Conservation (phyloP, 1,139 yeast genomes). For the Pichia sp. region DNA sequence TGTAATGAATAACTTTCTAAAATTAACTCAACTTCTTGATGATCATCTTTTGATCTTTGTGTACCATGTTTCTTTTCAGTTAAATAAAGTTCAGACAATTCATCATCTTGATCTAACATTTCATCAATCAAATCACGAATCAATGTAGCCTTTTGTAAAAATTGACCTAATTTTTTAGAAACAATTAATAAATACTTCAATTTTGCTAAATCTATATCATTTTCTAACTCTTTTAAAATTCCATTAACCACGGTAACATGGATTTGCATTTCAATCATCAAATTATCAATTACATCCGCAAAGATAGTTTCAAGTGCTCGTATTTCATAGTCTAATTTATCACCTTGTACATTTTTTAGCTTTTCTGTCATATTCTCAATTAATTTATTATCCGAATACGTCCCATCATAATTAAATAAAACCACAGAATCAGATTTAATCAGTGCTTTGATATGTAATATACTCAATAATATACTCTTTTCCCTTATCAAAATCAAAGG, state of each 20-base stretch:
- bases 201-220: conserved; percentile 76
- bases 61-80: conserved; percentile 36
- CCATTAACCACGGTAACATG: conserved; percentile 71
- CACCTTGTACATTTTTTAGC: conserved; percentile 36
- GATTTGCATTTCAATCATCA: conserved; percentile 78
- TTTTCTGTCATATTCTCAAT: conserved; percentile 84
- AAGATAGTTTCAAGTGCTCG: conserved; percentile 85
- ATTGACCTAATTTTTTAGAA: conserved; percentile 73
- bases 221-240: conserved; percentile 75
- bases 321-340: conserved; percentile 59
- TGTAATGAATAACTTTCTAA: conserved; percentile 71
- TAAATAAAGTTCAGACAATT: conserved; percentile 61
- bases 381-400: conserved; percentile 59
- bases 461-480: conserved; percentile 69
- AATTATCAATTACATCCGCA: conserved; percentile 73
- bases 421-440: conserved; percentile 75
- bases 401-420: conserved; percentile 66
- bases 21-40: conserved; percentile 67
- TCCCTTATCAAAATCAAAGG: conserved; percentile 81
- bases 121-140: conserved; percentile 86
- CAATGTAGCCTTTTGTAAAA: conserved; percentile 75
- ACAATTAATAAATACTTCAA: conserved; percentile 74
- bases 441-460: conserved; percentile 81
- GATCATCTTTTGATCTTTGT: conserved; percentile 36
- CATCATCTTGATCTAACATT: conserved; percentile 78